A percentile compares a stretch with the other conserved stretches of the same genome.
Evolutionary conservation across 1,284 basidiomycete genomes (phyloP).

Genomic region (Ustilago esculenta): DNA sequence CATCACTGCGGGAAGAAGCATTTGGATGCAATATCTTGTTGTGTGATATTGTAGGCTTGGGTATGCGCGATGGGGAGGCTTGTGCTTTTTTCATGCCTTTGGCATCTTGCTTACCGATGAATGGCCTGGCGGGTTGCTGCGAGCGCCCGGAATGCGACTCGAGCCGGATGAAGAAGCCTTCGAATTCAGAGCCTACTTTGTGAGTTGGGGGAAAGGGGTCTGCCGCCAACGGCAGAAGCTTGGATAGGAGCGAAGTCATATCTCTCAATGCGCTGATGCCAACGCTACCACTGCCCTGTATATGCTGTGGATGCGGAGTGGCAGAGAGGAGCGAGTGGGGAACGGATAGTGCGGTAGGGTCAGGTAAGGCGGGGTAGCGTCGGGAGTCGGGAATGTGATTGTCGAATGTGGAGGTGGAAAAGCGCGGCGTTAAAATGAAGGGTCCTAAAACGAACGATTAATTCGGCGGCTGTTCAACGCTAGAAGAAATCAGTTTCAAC

Average conservation of each 20-base stretch:
- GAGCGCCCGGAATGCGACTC: conserved; percentile 36
- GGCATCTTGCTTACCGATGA: too few species aligned
- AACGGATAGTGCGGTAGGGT: neutral
- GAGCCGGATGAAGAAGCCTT: conserved; percentile 44
- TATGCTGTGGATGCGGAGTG: neutral
- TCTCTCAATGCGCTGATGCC: neutral
- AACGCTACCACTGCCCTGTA: neutral
- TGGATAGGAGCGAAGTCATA: conserved; percentile 7
- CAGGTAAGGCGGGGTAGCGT: neutral
- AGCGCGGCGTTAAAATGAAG: too few species aligned
- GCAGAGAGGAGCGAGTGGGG: neutral
- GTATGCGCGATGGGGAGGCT: conserved; percentile 24
- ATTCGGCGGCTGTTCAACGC: conserved; percentile 3
- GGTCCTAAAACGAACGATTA: neutral
- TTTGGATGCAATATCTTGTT: too few species aligned
- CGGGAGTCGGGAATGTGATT: conserved; percentile 32
- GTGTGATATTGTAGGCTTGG: too few species aligned
- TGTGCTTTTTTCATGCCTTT: neutral
- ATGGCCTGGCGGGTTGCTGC: too few species aligned
- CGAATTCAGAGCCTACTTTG: conserved; percentile 41
- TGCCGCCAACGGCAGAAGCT: conserved; percentile 20
- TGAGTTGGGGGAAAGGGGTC: conserved; percentile 47
- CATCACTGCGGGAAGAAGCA: too few species aligned
- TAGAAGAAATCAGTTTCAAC: neutral
- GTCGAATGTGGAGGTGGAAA: too few species aligned